phyloP scores from a whole-genome alignment of 495 filamentous ascomycete genomes.

The Penicillium flavigenum region DNA sequence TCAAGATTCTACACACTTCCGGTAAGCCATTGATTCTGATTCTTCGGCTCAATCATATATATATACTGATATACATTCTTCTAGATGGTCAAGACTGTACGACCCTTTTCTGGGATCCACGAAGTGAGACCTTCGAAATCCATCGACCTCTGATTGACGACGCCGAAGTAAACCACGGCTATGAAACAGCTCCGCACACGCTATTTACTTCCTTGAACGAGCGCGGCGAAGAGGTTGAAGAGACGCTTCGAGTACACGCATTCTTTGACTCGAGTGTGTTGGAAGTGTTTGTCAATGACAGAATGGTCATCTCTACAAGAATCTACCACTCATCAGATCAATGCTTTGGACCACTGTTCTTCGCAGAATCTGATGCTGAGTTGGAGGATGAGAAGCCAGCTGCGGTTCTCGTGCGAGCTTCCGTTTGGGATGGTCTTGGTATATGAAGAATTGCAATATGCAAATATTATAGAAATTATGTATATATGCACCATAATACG shows the following conservation, averaged over 20 bases:
- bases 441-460: not conserved
- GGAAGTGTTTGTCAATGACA: slow-evolving; percentile 43
- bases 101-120: slow-evolving; percentile 32
- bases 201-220: slow-evolving; percentile 32
- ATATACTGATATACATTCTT: slow-evolving; percentile 2
- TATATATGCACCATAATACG: slow-evolving; percentile 1
- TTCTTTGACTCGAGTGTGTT: slow-evolving; percentile 40
- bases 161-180: slow-evolving; percentile 31
- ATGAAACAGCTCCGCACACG: slow-evolving; percentile 37
- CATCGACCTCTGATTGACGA: slow-evolving; percentile 27
- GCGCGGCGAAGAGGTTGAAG: slow-evolving; percentile 26
- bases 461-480: slow-evolving; percentile 6
- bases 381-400: slow-evolving; percentile 2
- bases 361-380: slow-evolving; percentile 22
- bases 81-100: slow-evolving; percentile 24
- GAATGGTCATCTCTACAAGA: slow-evolving; percentile 40
- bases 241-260: slow-evolving; percentile 36
- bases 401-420: slow-evolving; percentile 24
- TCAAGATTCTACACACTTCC: slow-evolving; percentile 30
- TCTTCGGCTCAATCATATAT: not conserved
- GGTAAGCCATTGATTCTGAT: slow-evolving; percentile 19
- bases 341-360: slow-evolving; percentile 27
- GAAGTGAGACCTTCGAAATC: slow-evolving; percentile 35
- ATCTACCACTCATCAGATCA: slow-evolving; percentile 27
- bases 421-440: slow-evolving; percentile 37